Evolutionary conservation across 1,139 yeast species (phyloP).

Genomic region (Geotrichum reessii): DNA sequence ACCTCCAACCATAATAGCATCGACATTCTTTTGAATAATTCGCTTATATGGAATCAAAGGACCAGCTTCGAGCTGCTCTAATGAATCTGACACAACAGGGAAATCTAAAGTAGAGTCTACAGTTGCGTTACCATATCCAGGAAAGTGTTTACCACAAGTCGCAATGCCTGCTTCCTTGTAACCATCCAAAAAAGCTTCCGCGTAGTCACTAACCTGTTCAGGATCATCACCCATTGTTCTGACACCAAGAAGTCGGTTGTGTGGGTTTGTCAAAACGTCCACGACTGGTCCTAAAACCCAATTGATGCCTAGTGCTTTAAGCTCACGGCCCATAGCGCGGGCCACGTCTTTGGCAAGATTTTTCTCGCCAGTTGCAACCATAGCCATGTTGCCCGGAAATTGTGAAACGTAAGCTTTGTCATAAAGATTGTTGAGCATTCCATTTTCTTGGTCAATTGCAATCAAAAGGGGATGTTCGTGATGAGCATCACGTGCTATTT

Average conservation of each 20-base stretch:
- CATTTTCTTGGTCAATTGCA: conserved; percentile 45
- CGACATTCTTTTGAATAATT: conserved; percentile 46
- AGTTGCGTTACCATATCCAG: conserved; percentile 60
- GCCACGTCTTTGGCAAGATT: conserved; percentile 50
- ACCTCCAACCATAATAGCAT: conserved; percentile 58
- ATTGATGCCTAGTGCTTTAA: conserved; percentile 51
- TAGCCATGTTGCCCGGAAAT: conserved; percentile 62
- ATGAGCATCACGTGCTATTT: conserved; percentile 48
- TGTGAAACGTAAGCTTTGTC: conserved; percentile 51
- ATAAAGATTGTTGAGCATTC: conserved; percentile 50
- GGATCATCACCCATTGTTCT: conserved; percentile 58
- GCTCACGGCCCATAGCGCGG: conserved; percentile 51
- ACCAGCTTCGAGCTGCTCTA: conserved; percentile 49
- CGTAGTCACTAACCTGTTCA: conserved; percentile 55
- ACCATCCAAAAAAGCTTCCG: conserved; percentile 51
- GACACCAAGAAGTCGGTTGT: conserved; percentile 55
- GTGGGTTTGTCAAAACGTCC: conserved; percentile 54
- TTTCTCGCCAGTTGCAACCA: conserved; percentile 51
- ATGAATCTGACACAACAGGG: conserved; percentile 55
- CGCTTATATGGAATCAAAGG: conserved; percentile 52
- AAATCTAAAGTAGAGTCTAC: conserved; percentile 54
- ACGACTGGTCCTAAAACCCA: conserved; percentile 59
- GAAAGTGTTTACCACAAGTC: conserved; percentile 60
- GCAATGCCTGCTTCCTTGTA: conserved; percentile 51
- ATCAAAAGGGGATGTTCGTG: conserved; percentile 49